phyloP scores from a whole-genome alignment of 2,329 filamentous ascomycete species.

The Fusarium sp. region DNA sequence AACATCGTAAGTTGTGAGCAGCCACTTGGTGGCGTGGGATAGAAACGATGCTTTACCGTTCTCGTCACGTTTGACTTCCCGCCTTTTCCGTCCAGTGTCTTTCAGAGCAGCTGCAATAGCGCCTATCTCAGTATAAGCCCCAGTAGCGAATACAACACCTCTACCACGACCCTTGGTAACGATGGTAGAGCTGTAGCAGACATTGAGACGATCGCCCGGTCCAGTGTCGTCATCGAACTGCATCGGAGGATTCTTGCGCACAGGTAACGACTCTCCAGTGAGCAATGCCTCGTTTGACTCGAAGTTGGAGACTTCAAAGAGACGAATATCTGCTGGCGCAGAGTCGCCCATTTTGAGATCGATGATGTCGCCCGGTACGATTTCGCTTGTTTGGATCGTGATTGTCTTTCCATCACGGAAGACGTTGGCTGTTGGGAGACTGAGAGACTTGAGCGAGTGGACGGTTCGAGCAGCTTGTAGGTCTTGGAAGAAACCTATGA shows the following conservation, averaged over 20 bases:
- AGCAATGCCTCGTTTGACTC: constrained; percentile 29
- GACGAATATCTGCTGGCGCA: constrained; percentile 66
- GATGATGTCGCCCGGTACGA: constrained; percentile 62
- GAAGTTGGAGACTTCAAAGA: constrained; percentile 24
- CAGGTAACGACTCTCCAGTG: constrained; percentile 58
- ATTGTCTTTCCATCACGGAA: constrained; percentile 28
- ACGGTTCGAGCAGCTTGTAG: constrained; percentile 57
- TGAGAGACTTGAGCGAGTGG: constrained; percentile 54
- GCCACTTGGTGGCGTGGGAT: constrained; percentile 45
- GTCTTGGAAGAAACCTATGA: constrained; percentile 58
- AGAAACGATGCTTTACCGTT: constrained; percentile 48
- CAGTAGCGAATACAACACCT: constrained; percentile 69
- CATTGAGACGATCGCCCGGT: constrained; percentile 66
- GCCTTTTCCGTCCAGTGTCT: constrained; percentile 44
- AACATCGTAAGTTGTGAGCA: constrained; percentile 40
- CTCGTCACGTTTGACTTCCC: constrained; percentile 52
- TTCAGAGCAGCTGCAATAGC: constrained; percentile 62
- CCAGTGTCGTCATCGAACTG: constrained; percentile 52
- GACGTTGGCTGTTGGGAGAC: constrained; percentile 33
- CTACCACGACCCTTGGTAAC: constrained; percentile 68
- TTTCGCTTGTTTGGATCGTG: constrained; percentile 19
- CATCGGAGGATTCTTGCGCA: constrained; percentile 58
- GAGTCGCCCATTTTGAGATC: constrained; percentile 64
- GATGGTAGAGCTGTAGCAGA: constrained; percentile 69
- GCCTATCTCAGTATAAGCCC: constrained; percentile 69